Evolutionary conservation across 352 stramenopile genomes (phyloP), one percentile per base, ranked within the genome.

Genomic region (Pythium phragmiticola): DNA sequence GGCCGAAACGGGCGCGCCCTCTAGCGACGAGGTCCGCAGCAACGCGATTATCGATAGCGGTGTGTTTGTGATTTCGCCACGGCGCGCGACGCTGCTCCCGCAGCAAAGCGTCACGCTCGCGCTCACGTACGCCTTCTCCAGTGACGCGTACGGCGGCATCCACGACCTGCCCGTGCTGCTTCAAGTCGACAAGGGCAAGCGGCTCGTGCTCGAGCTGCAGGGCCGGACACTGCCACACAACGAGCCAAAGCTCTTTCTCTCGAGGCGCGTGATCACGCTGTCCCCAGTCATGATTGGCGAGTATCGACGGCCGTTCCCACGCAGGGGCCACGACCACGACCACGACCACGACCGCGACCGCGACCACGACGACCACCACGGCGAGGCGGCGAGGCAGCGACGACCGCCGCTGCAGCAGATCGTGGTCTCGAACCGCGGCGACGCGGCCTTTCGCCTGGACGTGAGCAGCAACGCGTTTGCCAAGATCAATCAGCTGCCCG

Each of bases 171-270:
- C 88, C 12, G 70, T 98, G 19, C 70, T 94, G 34, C 63, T 98
- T 4, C 75, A 92, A 57, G 83, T 98, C 4, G 78, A 87, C 42
- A 90, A 98, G 54, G 94, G 94, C 28, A 98, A 97, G 57, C 84
- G 93, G 49, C 67, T 97, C 17, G 77, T 90, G 59, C 63, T 98
- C 2, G 75, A 93, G 26, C 67, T 98, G 11, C 75, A 92, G 50
- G 94, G 93, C 5, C 75, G 71, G 7, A 98, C 92, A 17, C 76
- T 98, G 3, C 62, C 60, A 5, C 67, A 65, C 42, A 68, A 71
- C 39, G 73, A 92, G 30, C 83, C 85, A 8, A 89, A 89, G 49
- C 55, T 95, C 0, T 92, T 95, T 53, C 53, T 92, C 1, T 77
- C 87, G 0, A 69, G 71, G 7, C 72, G 76, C 37, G 61, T 86